Conservation (phyloP, 1,284 basidiomycete species). For the Cryptococcus amylolentus region DNA sequence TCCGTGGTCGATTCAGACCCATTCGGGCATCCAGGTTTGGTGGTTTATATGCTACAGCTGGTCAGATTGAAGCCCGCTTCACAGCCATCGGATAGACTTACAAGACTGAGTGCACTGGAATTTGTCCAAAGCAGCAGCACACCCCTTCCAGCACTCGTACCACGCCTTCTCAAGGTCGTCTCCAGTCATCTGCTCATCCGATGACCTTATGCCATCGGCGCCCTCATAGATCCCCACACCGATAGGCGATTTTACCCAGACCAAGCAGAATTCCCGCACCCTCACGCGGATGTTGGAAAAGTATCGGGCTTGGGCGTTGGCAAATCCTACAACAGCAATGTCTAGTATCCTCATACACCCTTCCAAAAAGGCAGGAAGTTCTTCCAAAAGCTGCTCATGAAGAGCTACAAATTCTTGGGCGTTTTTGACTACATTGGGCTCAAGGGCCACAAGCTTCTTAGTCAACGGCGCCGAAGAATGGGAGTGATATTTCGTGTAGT, state of each 20-base stretch:
- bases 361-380: slow-evolving; percentile 46
- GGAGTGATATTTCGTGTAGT: slow-evolving; percentile 42
- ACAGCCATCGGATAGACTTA: slow-evolving; percentile 10
- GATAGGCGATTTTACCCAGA: slow-evolving; percentile 20
- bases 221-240: slow-evolving; percentile 2
- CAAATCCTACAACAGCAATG: slow-evolving; percentile 37
- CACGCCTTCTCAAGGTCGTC: slow-evolving; percentile 30
- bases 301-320: slow-evolving; percentile 39
- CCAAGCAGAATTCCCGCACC: slow-evolving; percentile 20
- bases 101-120: slow-evolving; percentile 30
- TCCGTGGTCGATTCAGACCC: neutral
- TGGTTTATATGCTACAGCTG: slow-evolving; percentile 22
- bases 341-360: slow-evolving; percentile 44
- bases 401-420: slow-evolving; percentile 48
- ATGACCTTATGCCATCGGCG: neutral
- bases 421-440: slow-evolving; percentile 31
- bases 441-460: slow-evolving; percentile 10
- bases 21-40: slow-evolving; percentile 9
- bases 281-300: slow-evolving; percentile 22
- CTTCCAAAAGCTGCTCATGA: slow-evolving; percentile 49
- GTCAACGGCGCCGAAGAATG: slow-evolving; percentile 27
- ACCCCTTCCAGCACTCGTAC: slow-evolving; percentile 31
- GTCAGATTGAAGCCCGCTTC: slow-evolving; percentile 2
- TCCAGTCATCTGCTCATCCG: slow-evolving; percentile 5
- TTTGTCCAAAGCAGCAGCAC: slow-evolving; percentile 34